Evolutionary conservation across 2,329 filamentous ascomycete genomes (phyloP).

Genomic region (Sporothrix protearum): DNA sequence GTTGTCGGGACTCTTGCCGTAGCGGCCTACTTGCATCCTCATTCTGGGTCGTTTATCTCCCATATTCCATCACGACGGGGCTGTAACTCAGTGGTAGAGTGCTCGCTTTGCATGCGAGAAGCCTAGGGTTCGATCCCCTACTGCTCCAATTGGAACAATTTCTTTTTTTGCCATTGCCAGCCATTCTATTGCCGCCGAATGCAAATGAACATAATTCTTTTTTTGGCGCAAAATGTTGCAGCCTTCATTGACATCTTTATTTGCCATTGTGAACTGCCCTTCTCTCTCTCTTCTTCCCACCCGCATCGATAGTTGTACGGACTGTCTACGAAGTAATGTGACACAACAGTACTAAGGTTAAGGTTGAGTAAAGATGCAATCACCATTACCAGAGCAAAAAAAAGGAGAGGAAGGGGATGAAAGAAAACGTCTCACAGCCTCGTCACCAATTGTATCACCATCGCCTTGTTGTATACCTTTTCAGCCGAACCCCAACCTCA

Average conservation of each 20-base stretch:
- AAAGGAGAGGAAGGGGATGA: too few relatives aligned
- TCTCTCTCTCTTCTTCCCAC: too few relatives aligned
- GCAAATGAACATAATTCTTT: too few relatives aligned
- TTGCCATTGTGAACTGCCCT: too few relatives aligned
- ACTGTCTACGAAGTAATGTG: too few relatives aligned
- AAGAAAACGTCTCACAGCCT: neutral
- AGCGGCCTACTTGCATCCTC: neutral
- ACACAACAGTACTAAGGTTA: too few relatives aligned
- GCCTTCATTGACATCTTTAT: too few relatives aligned
- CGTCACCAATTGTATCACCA: neutral
- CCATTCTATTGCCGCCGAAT: too few relatives aligned
- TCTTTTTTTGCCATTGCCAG: neutral
- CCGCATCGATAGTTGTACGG: too few relatives aligned
- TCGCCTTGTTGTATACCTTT: neutral
- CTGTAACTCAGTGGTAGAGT: slow-evolving; percentile 6
- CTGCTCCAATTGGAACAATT: neutral
- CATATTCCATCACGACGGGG: neutral
- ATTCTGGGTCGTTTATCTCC: neutral
- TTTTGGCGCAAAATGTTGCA: too few relatives aligned
- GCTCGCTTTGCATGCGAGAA: neutral
- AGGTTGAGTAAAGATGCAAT: neutral
- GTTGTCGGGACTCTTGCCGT: neutral
- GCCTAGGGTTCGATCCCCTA: neutral
- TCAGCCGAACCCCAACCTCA: neutral
- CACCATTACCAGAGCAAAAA: neutral